A percentile compares a stretch with the other conserved stretches of the same genome.
These are phyloP conservation scores for Lactarius evosmus DNA, from an alignment of 768 basidiomycete species.

Conservation along the genomic window DNA sequence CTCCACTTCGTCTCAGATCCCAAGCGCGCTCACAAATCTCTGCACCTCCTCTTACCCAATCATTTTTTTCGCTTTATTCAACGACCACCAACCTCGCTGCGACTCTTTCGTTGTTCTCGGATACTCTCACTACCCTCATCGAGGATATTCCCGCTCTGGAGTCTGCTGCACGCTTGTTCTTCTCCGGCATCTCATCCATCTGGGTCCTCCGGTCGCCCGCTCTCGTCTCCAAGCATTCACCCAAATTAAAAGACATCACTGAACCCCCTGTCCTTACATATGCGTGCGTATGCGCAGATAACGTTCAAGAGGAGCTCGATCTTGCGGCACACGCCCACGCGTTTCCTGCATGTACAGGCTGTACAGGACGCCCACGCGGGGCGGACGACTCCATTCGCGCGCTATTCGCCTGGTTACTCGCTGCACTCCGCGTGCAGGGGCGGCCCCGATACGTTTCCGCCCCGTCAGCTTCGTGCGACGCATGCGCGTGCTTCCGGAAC, in stretches of 20 bases:
- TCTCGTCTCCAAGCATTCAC: constrained; percentile 89
- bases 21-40: constrained; percentile 83
- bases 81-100: constrained; percentile 70
- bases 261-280: constrained; percentile 90
- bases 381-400: constrained; percentile 63
- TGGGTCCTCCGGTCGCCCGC: constrained; percentile 69
- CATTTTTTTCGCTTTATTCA: constrained; percentile 83
- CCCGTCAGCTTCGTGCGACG: constrained; percentile 82
- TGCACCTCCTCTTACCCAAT: constrained; percentile 90
- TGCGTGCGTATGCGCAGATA: constrained; percentile 88
- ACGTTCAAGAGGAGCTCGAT: constrained; percentile 89
- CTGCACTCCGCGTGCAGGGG: constrained; percentile 75
- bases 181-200: constrained; percentile 68
- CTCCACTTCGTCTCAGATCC: constrained; percentile 82
- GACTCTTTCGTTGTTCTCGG: constrained; percentile 71
- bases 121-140: constrained; percentile 69
- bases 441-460: constrained; percentile 88
- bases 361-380: constrained; percentile 58
- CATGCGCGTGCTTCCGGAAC: constrained; percentile 71
- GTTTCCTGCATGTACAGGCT: constrained; percentile 46
- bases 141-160: constrained; percentile 76
- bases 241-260: constrained; percentile 87
- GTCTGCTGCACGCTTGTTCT: constrained; percentile 65
- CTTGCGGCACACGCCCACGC: constrained; percentile 68
- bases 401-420: constrained; percentile 73